phyloP scores from a whole-genome alignment of 441 rosid species.

The Gossypium armourianum region DNA sequence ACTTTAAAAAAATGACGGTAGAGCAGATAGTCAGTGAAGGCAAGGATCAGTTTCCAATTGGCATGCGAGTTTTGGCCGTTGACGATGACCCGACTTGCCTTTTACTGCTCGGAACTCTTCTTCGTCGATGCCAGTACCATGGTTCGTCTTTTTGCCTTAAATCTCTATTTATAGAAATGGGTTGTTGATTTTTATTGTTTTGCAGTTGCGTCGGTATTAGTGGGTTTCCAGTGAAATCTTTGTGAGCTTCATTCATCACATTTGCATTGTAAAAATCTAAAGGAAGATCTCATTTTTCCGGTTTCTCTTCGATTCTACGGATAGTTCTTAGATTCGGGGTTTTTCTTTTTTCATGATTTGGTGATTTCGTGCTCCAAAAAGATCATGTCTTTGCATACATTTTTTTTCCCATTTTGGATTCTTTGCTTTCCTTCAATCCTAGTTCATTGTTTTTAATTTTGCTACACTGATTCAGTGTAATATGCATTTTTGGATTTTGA shows the following conservation, averaged over 20 bases:
- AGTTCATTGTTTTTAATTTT: slow-evolving; percentile 1
- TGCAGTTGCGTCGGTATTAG: neutral
- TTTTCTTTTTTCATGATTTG: slow-evolving; percentile 13
- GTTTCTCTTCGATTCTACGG: neutral
- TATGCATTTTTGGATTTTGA: slow-evolving; percentile 14
- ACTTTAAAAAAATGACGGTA: slow-evolving; percentile 37
- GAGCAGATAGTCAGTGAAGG: slow-evolving; percentile 34
- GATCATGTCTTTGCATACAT: neutral
- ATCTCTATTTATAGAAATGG: slow-evolving; percentile 10
- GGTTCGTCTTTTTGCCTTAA: slow-evolving; percentile 30
- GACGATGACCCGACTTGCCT: slow-evolving; percentile 89
- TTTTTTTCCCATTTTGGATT: neutral
- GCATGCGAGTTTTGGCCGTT: slow-evolving; percentile 90
- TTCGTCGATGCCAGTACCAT: slow-evolving; percentile 66
- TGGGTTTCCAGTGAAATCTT: neutral
- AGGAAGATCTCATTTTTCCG: neutral
- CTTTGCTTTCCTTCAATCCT: neutral
- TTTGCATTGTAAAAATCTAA: slow-evolving; percentile 3
- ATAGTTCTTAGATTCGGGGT: slow-evolving; percentile 17
- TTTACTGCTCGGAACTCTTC: slow-evolving; percentile 50
- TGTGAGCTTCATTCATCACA: neutral
- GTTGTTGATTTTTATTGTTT: slow-evolving; percentile 9
- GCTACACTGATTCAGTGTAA: neutral
- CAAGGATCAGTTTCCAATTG: slow-evolving; percentile 58
- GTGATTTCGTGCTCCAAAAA: neutral